phyloP scores from a whole-genome alignment of 2,329 filamentous ascomycete species.

The Nothopassalora personata region DNA sequence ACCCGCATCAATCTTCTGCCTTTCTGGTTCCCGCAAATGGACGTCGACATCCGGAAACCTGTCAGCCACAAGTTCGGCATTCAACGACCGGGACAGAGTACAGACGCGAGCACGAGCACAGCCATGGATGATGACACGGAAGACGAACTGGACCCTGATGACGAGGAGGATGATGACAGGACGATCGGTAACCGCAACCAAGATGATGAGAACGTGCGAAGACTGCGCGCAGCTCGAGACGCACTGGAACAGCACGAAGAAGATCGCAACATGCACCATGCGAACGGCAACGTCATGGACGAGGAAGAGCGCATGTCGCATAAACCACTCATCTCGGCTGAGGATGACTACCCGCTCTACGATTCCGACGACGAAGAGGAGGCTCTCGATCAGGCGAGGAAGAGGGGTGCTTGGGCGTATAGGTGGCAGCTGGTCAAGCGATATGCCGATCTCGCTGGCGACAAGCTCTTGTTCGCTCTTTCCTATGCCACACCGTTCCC shows the following conservation, averaged over 20 bases:
- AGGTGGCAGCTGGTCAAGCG: conserved; percentile 50
- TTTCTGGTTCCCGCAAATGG: conserved; percentile 98
- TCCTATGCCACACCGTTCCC: conserved; percentile 34
- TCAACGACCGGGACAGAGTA: conserved; percentile 68
- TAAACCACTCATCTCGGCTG: conserved; percentile 48
- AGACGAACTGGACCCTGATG: conserved; percentile 54
- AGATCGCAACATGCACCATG: conserved; percentile 45
- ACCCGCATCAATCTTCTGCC: conserved; percentile 82
- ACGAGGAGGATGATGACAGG: conserved; percentile 30
- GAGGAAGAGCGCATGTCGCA: conserved; percentile 76
- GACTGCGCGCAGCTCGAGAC: conserved; percentile 48
- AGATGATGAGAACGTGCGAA: conserved; percentile 40
- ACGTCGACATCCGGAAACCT: conserved; percentile 93
- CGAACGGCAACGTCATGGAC: conserved; percentile 52
- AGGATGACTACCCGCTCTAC: conserved; percentile 77
- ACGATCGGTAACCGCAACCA: conserved; percentile 49
- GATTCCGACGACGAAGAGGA: conserved; percentile 77
- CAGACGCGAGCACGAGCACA: conserved; percentile 70
- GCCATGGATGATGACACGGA: conserved; percentile 72
- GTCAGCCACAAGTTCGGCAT: conserved; percentile 86
- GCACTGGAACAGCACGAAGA: conserved; percentile 48
- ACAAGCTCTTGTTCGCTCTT: conserved; percentile 32
- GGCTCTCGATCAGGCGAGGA: conserved; percentile 69
- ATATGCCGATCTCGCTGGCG: conserved; percentile 47
- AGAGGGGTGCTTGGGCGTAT: conserved; percentile 72